Base-by-base conservation (phyloP, 179 eudicot species). In the Gypsophila paniculata region DNA sequence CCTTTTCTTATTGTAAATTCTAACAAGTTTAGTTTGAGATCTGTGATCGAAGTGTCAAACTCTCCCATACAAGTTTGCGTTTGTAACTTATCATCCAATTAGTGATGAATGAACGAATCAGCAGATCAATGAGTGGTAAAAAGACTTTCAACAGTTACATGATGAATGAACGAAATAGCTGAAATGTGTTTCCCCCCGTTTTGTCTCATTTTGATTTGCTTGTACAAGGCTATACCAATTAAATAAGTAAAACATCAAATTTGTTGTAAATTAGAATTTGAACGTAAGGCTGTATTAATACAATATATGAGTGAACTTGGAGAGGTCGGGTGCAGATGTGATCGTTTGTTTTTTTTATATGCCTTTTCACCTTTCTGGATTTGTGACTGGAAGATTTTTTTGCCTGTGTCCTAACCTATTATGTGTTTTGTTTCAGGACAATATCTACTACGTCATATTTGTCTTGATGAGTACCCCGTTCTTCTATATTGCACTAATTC, bases 381-480 rank as follows among this genome's bases (percentile, higher is more conserved):
- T 67, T 49, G 13, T 8, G 58, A 23, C 1, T 57, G 36, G 59
- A 7, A 22, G 53, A 18, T 69, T 29, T 70, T 72, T 72, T 61
- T 29, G 34, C 32, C 13, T 29, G 34, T 76, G 44, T 46, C 6
- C 58, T 66, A 59, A 51, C 38, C 42, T 10, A 6, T 39, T 55
- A 25, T 38, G 5, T 64, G 4, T 67, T 39, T 68, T 46, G 58
- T 70, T 79, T 59, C 80, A 83, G 92, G 94, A 94, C 86, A 90
- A 87, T 79, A 79, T 91, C 53, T 91, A 77, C 77, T 79, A 71
- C 18, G 88, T 83, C 69, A 86, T 94, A 73, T 91, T 73, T 70
- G 84, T 86, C 64, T 78, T 94, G 85, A 86, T 94, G 88, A 83
- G 94, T 68, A 91, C 99, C n/a, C 75, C 75, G 14, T 94, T 82